A percentile compares a stretch with the other conserved stretches of the same genome.
phyloP scores from a whole-genome alignment of 805 yeast species.

The Metschnikowia corniflorae region DNA sequence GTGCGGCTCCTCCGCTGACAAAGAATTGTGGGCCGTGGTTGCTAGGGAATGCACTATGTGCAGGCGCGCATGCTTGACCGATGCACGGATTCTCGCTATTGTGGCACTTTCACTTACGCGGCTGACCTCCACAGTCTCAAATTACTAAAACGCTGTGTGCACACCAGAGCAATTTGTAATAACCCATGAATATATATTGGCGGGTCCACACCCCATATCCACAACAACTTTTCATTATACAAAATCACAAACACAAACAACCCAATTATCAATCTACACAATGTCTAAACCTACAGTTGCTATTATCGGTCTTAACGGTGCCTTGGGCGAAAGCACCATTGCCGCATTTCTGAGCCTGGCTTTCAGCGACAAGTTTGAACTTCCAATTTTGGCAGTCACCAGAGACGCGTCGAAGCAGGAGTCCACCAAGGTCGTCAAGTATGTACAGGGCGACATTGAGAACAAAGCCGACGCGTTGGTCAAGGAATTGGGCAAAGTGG shows the following conservation, averaged over 20 bases:
- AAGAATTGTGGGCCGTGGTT: no score
- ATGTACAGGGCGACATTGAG: conserved; percentile 32
- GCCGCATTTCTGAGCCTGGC: conserved; percentile 42
- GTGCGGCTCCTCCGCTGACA: no score
- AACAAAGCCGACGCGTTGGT: conserved; percentile 19
- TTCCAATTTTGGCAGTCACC: conserved; percentile 52
- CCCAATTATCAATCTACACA: not conserved
- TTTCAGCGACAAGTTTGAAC: conserved; percentile 39
- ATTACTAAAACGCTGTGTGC: conserved; percentile 1
- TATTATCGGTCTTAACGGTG: conserved; percentile 51
- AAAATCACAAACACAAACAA: not conserved
- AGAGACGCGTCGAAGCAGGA: conserved; percentile 35
- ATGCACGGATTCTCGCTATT: no score
- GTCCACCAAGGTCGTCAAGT: conserved; percentile 36
- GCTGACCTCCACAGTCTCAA: not conserved
- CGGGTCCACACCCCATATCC: not conserved
- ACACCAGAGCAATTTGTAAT: conserved; percentile 2
- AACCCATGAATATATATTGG: not conserved
- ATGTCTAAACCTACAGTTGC: conserved; percentile 39
- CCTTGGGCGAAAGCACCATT: conserved; percentile 46
- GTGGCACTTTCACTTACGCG: no score
- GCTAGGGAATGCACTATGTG: no score
- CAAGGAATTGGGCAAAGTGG: conserved; percentile 43
- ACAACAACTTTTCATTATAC: not conserved
- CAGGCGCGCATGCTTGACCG: no score